Percentiles rank a stretch among this genome's conserved stretches.
Conservation (phyloP, 1,139 yeast species). For the Maudiozyma humilis region DNA sequence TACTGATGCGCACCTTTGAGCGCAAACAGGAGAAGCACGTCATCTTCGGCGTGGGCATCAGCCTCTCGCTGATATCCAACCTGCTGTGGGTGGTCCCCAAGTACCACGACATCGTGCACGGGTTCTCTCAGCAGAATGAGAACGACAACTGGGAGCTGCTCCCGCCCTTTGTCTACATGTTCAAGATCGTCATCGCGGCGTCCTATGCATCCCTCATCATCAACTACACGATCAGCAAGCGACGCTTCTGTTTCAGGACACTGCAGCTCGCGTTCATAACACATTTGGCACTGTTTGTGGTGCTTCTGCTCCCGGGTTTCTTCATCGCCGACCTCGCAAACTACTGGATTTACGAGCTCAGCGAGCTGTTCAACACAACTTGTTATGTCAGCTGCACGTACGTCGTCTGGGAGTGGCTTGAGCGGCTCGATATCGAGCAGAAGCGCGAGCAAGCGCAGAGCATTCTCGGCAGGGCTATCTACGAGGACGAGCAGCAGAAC, state of each 20-base stretch:
- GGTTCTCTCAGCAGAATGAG: not conserved
- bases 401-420: slow-evolving; percentile 85
- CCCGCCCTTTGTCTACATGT: slow-evolving; percentile 72
- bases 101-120: slow-evolving; percentile 18
- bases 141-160: slow-evolving; percentile 35
- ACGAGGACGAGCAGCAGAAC: slow-evolving; percentile 45
- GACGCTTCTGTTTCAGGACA: slow-evolving; percentile 47
- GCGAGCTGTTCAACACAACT: slow-evolving; percentile 65
- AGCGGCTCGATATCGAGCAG: slow-evolving; percentile 53
- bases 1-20: slow-evolving; percentile 61
- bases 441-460: slow-evolving; percentile 68
- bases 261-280: slow-evolving; percentile 46
- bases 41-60: slow-evolving; percentile 53
- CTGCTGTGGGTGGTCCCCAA: slow-evolving; percentile 59
- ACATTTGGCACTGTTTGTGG: slow-evolving; percentile 47
- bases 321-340: slow-evolving; percentile 73
- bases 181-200: slow-evolving; percentile 66
- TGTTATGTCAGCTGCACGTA: slow-evolving; percentile 68
- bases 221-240: slow-evolving; percentile 50
- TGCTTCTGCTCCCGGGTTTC: slow-evolving; percentile 61
- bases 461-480: slow-evolving; percentile 68
- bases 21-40: slow-evolving; percentile 64
- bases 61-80: slow-evolving; percentile 51
- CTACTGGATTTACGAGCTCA: slow-evolving; percentile 60
- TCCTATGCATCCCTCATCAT: slow-evolving; percentile 62